phyloP scores from a whole-genome alignment of 805 yeast species.

The Ogataea thermomethanolica region DNA sequence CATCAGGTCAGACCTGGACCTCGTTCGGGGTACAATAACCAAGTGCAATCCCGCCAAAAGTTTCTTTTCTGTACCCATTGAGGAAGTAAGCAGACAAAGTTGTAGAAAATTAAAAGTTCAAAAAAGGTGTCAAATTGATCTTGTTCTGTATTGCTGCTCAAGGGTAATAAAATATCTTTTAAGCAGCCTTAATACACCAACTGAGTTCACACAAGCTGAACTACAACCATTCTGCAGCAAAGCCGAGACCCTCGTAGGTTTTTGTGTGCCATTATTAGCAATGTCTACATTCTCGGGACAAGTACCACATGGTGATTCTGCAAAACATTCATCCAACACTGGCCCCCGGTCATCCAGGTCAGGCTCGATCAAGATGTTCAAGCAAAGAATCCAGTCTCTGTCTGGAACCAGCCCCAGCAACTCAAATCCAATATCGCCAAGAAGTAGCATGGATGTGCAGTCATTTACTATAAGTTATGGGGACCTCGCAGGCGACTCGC shows the following conservation, averaged over 20 bases:
- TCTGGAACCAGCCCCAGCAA: conserved; percentile 1
- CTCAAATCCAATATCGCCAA: conserved; percentile 16
- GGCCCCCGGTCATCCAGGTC: conserved; percentile 19
- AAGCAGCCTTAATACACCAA: not conserved
- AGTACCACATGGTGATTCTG: not conserved
- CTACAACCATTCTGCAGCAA: no score
- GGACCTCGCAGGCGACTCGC: conserved; percentile 24
- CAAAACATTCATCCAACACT: not conserved
- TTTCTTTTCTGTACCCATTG: not conserved
- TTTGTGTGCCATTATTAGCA: not conserved
- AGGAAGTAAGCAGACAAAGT: no score
- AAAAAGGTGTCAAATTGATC: conserved; percentile 8
- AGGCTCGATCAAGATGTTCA: conserved; percentile 20
- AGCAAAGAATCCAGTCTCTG: conserved; percentile 19
- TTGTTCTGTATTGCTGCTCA: not conserved
- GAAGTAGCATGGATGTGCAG: conserved; percentile 21
- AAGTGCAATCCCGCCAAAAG: conserved; percentile 18
- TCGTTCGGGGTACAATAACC: conserved; percentile 19
- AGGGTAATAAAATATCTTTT: not conserved
- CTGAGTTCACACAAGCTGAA: no score
- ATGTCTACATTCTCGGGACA: conserved; percentile 2
- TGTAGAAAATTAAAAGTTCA: not conserved
- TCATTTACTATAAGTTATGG: conserved; percentile 23
- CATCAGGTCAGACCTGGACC: conserved; percentile 15
- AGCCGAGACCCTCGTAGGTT: not conserved